Percentiles rank a stretch among this genome's conserved stretches.
Evolutionary conservation across 768 basidiomycete genomes (phyloP).

Genomic region (Gloeophyllum trabeum): DNA sequence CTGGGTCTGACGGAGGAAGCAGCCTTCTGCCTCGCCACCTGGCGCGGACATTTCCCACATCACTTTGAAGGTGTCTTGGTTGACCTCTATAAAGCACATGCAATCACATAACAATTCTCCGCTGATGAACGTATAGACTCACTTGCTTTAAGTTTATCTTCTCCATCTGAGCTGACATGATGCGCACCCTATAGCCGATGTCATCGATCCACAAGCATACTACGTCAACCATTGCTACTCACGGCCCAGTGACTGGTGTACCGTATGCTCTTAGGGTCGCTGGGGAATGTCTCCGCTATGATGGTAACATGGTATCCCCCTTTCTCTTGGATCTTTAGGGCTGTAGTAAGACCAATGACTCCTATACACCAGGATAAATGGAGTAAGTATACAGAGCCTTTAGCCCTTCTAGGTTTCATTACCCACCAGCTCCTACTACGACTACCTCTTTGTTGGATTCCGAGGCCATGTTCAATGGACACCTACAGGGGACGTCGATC

Average conservation of each 20-base stretch:
- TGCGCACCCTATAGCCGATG: constrained; percentile 53
- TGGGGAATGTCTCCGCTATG: constrained; percentile 61
- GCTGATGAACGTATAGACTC: not conserved
- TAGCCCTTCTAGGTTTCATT: no score
- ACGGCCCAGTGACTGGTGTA: constrained; percentile 84
- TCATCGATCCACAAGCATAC: not conserved
- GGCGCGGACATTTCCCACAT: constrained; percentile 68
- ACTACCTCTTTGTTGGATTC: no score
- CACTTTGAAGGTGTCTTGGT: constrained; percentile 60
- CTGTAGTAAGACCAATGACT: constrained; percentile 70
- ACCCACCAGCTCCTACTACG: no score
- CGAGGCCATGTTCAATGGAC: no score
- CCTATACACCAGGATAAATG: constrained; percentile 29
- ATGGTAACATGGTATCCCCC: constrained; percentile 55
- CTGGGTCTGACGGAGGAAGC: constrained; percentile 54
- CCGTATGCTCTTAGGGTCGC: constrained; percentile 58
- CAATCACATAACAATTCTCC: not conserved
- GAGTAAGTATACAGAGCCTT: no score
- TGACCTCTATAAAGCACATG: constrained; percentile 33
- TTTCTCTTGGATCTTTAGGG: constrained; percentile 54
- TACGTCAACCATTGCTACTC: constrained; percentile 13
- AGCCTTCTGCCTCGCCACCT: constrained; percentile 39
- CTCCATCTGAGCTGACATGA: constrained; percentile 50
- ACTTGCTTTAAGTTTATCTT: constrained; percentile 47
- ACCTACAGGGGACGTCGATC: no score